Evolutionary conservation across 179 eudicot species (phyloP).

Genomic region (Carnegiea gigantea): DNA sequence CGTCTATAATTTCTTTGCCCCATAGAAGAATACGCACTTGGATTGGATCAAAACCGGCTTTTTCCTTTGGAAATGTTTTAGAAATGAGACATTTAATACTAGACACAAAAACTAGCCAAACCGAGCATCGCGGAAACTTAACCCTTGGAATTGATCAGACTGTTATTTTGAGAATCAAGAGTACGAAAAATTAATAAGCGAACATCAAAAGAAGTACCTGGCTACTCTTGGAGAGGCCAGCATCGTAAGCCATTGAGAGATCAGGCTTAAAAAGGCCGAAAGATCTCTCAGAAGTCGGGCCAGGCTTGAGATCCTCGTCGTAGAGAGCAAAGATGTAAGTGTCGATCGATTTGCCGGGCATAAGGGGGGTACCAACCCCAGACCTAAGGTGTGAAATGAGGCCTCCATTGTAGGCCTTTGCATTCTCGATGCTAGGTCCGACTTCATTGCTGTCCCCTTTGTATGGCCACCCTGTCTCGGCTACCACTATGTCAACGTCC

Average conservation of each 20-base stretch:
- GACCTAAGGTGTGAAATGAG: constrained; percentile 70
- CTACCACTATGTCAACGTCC: constrained; percentile 76
- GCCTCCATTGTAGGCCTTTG: constrained; percentile 83
- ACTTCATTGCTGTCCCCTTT: constrained; percentile 77
- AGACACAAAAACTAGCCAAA: too few relatives aligned
- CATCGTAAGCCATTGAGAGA: constrained; percentile 59
- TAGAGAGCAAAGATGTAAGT: constrained; percentile 92
- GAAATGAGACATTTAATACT: too few relatives aligned
- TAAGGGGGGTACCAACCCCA: constrained; percentile 85
- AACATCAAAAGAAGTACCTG: constrained; percentile 42
- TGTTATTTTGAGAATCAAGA: too few relatives aligned
- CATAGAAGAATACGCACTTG: too few relatives aligned
- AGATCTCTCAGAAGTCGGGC: constrained; percentile 71
- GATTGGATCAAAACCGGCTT: too few relatives aligned
- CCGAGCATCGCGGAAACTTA: too few relatives aligned
- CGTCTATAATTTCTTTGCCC: too few relatives aligned
- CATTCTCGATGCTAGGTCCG: constrained; percentile 80
- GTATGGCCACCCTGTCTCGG: constrained; percentile 98
- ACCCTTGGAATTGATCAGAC: too few relatives aligned
- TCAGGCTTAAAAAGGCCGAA: constrained; percentile 90
- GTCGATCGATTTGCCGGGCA: constrained; percentile 92
- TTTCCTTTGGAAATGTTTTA: too few relatives aligned
- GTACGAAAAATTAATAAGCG: background rate
- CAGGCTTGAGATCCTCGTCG: constrained; percentile 90
- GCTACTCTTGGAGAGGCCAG: constrained; percentile 54